Conservation (phyloP, 2,329 filamentous ascomycete genomes). For the Exophiala alcalophila region DNA sequence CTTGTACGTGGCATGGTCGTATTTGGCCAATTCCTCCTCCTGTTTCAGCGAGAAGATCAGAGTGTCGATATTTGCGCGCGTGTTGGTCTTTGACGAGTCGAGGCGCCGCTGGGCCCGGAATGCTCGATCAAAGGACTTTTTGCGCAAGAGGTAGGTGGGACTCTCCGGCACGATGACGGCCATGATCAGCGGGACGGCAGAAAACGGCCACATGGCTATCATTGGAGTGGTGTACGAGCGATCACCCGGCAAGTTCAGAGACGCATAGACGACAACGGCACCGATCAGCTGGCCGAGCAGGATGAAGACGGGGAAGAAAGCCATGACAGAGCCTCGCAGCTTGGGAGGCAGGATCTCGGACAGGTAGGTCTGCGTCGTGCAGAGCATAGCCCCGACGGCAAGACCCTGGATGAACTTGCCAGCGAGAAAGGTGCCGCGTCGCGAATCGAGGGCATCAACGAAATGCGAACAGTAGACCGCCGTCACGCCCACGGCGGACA, state of each 20-base stretch:
- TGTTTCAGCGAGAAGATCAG: constrained; percentile 46
- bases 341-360: constrained; percentile 50
- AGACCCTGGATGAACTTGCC: constrained; percentile 49
- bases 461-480: constrained; percentile 37
- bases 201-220: constrained; percentile 43
- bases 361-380: constrained; percentile 48
- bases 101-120: constrained; percentile 51
- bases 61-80: constrained; percentile 34
- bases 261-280: constrained; percentile 40
- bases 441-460: constrained; percentile 28
- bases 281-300: constrained; percentile 51
- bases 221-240: constrained; percentile 34
- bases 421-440: constrained; percentile 43
- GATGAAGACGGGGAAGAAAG: constrained; percentile 51
- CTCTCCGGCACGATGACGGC: constrained; percentile 51
- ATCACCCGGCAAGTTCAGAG: constrained; percentile 29
- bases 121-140: constrained; percentile 40
- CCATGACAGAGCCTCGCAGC: constrained; percentile 49
- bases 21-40: constrained; percentile 47
- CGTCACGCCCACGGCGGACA: constrained; percentile 41
- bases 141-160: constrained; percentile 50
- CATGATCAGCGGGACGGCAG: constrained; percentile 43
- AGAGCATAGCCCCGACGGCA: constrained; percentile 46
- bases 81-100: constrained; percentile 41
- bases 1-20: constrained; percentile 35